These are phyloP conservation scores for Calvatia gigantea DNA, from an alignment of 768 basidiomycete species.

Conservation along the genomic window DNA sequence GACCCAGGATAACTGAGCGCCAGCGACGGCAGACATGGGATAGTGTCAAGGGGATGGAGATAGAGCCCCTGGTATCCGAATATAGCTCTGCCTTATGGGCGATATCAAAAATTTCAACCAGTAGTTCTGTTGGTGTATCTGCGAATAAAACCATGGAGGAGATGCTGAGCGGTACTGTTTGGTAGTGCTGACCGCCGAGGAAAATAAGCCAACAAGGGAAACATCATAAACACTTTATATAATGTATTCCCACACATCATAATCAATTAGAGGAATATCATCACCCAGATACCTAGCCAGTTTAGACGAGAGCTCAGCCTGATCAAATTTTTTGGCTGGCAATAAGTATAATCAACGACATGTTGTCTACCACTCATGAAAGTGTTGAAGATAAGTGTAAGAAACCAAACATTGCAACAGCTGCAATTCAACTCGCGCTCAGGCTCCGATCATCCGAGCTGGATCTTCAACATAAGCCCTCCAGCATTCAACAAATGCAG, in stretches of 20 bases:
- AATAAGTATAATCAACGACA: neutral
- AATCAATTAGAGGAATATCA: no score
- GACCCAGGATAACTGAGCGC: slow-evolving; percentile 1
- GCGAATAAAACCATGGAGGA: neutral
- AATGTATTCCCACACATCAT: no score
- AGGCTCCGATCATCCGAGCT: slow-evolving; percentile 57
- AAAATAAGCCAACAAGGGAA: no score
- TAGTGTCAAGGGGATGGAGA: neutral
- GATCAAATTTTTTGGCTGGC: neutral
- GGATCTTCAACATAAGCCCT: slow-evolving; percentile 76
- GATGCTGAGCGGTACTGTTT: neutral
- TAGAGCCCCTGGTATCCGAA: slow-evolving; percentile 4
- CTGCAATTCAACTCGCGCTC: neutral
- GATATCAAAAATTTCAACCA: slow-evolving; percentile 5
- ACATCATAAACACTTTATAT: no score
- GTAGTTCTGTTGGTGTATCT: slow-evolving; percentile 2
- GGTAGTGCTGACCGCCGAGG: no score
- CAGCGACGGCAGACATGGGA: slow-evolving; percentile 6
- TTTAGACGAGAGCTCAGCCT: no score
- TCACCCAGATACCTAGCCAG: no score
- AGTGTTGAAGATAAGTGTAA: neutral
- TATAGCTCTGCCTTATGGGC: slow-evolving; percentile 1
- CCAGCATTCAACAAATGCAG: slow-evolving; percentile 87
- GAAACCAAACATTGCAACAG: neutral
- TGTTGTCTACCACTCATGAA: neutral